Evolutionary conservation across 2,329 filamentous ascomycete species (phyloP).

Genomic region (Orbilia javanica): DNA sequence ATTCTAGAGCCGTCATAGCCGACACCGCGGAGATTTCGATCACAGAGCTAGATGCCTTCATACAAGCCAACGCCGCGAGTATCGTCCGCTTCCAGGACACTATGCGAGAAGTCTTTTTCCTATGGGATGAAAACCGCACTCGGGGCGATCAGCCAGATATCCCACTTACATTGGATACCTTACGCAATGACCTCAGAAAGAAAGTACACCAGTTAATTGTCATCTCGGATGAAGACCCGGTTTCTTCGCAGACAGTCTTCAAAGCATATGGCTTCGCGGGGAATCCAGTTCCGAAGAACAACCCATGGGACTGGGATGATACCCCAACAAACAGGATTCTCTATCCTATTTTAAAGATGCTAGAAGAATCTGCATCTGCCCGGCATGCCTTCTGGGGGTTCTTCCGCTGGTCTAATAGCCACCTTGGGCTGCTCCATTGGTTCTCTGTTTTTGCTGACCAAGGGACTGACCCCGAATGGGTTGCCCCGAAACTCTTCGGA

Average conservation of each 20-base stretch:
- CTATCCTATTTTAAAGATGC: background rate
- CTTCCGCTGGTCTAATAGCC: conserved; percentile 22
- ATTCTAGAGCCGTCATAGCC: background rate
- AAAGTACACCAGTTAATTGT: background rate
- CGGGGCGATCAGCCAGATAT: background rate
- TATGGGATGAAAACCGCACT: conserved; percentile 21
- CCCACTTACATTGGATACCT: conserved; percentile 24
- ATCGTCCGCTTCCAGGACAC: conserved; percentile 28
- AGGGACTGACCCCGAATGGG: background rate
- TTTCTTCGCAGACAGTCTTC: background rate
- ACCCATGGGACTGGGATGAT: background rate
- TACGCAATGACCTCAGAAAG: background rate
- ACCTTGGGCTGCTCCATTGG: conserved; percentile 32
- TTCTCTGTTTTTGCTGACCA: background rate
- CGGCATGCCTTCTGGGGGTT: conserved; percentile 19
- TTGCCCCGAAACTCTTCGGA: conserved; percentile 24
- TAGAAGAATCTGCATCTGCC: background rate
- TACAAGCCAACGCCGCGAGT: background rate
- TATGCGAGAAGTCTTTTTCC: conserved; percentile 9
- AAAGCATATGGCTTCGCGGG: conserved; percentile 3
- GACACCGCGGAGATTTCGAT: conserved; percentile 13
- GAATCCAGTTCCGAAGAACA: conserved; percentile 4
- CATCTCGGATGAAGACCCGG: background rate
- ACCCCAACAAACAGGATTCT: conserved; percentile 21
- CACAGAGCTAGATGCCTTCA: conserved; percentile 17